These are phyloP conservation scores for Lactarius hengduanensis DNA, from an alignment of 768 basidiomycete species.

Conservation along the genomic window DNA sequence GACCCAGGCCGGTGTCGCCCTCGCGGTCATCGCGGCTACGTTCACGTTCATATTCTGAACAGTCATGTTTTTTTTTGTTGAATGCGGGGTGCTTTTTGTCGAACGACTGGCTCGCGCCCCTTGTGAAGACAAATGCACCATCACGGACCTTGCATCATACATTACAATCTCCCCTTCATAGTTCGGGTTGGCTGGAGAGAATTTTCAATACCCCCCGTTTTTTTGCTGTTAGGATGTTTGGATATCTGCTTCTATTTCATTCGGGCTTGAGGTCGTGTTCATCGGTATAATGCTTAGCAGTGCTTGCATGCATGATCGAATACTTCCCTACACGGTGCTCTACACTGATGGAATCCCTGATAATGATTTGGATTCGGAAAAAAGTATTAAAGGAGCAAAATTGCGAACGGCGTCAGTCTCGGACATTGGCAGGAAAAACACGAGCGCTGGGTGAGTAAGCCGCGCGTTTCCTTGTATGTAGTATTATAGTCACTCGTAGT, in stretches of 20 bases:
- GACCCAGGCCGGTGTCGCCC: slow-evolving; percentile 15
- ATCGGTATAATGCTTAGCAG: not conserved
- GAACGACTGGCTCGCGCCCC: not conserved
- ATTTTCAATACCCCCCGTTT: slow-evolving; percentile 10
- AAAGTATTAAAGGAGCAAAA: not conserved
- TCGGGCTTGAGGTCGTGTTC: not conserved
- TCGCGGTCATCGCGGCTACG: slow-evolving; percentile 19
- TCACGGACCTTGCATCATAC: slow-evolving; percentile 3
- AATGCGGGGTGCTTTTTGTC: not conserved
- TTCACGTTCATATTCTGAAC: slow-evolving; percentile 24
- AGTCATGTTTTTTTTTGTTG: not conserved
- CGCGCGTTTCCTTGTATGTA: not conserved
- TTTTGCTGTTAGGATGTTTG: not conserved
- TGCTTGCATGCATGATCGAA: not conserved
- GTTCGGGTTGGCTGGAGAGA: not conserved
- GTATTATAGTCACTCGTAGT: not conserved
- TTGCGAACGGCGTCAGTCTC: too few relatives aligned
- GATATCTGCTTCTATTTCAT: not conserved
- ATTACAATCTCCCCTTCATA: not conserved
- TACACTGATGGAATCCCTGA: not conserved
- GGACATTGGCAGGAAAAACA: not conserved
- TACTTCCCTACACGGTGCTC: not conserved
- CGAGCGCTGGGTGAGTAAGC: slow-evolving; percentile 22
- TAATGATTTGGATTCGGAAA: not conserved
- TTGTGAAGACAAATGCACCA: slow-evolving; percentile 1